Evolutionary conservation across 768 basidiomycete species (phyloP), one percentile per base, ranked within the genome.

Genomic region (Imleria badia): DNA sequence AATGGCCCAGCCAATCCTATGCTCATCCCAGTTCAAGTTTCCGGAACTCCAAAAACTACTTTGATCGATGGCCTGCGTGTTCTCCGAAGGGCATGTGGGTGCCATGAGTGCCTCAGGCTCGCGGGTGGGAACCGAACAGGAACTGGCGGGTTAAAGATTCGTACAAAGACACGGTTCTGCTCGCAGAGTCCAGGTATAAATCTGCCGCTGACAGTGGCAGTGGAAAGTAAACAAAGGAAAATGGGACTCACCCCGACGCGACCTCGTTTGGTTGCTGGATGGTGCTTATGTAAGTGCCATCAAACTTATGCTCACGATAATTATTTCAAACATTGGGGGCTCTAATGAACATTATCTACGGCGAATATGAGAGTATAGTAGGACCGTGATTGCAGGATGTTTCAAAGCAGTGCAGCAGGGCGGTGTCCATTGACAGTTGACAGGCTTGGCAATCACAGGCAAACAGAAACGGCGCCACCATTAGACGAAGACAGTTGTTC

Each of bases 1-100:
- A 51, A 90, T 76, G 11, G 85, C 77, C 88, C 88, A 90, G 46
- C 88, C 88, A 66, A 89, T 83, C 60, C 81, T 75, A 71, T 86
- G 85, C 14, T 71, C 61, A 56, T 82, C 78, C 86, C 84, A 87
- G 62, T 85, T 74, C 20, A 79, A 47, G 12, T 78, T 77, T 35
- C 76, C 73, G 0, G 73, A 59, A 61, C 73, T 72, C 87, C 86
- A 89, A 66, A 89, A 89, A 11, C 70, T 73, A 45, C 76, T 75
- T 66, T 89, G 84, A 68, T 89, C 86, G 23, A 81, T 63, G 1
- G 55, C 66, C 23, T 68, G 55, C 0, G 75, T 71, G 59, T 88
- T 86, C 48, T 77, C 75, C 1, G 81, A 75, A 14, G 80, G 80
- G 63, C 85, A 87, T 48, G 62, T 59, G 4, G 56, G 55, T 5